Conservation (phyloP, 2,329 filamentous ascomycete species). For the Lasiodiplodia hormozganensis region DNA sequence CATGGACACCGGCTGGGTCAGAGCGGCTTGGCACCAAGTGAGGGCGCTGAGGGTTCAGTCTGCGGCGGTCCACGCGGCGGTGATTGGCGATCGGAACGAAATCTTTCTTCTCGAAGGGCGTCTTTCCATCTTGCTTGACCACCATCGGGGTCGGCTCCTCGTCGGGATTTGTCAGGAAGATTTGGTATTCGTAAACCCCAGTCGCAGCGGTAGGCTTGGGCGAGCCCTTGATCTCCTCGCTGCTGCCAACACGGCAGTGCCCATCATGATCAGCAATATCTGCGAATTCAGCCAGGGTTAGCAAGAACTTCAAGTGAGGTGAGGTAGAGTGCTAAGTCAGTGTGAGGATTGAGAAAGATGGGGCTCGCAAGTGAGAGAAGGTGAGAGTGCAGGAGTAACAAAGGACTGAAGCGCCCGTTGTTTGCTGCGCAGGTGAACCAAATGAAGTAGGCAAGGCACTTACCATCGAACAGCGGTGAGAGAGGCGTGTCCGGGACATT, state of each 20-base stretch:
- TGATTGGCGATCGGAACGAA: background rate
- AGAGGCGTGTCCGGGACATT: conserved; percentile 1
- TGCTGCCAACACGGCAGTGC: background rate
- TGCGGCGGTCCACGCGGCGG: too few species aligned
- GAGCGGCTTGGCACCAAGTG: background rate
- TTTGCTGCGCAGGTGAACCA: background rate
- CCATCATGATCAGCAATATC: background rate
- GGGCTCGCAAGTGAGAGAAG: background rate
- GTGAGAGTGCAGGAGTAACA: background rate
- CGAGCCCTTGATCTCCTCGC: background rate
- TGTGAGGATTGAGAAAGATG: background rate
- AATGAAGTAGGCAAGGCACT: background rate
- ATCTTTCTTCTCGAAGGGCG: background rate
- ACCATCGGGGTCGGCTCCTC: background rate
- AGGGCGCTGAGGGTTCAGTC: background rate
- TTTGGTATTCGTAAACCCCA: background rate
- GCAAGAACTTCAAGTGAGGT: background rate
- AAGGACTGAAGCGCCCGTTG: background rate
- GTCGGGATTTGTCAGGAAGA: background rate
- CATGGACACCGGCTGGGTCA: background rate
- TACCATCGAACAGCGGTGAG: background rate
- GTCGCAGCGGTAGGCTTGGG: background rate
- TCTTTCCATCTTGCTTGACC: background rate
- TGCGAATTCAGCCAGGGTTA: background rate
- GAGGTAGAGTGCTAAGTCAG: background rate